Base-by-base conservation (phyloP, 2,329 filamentous ascomycete genomes). In the Stachybotrys elegans region DNA sequence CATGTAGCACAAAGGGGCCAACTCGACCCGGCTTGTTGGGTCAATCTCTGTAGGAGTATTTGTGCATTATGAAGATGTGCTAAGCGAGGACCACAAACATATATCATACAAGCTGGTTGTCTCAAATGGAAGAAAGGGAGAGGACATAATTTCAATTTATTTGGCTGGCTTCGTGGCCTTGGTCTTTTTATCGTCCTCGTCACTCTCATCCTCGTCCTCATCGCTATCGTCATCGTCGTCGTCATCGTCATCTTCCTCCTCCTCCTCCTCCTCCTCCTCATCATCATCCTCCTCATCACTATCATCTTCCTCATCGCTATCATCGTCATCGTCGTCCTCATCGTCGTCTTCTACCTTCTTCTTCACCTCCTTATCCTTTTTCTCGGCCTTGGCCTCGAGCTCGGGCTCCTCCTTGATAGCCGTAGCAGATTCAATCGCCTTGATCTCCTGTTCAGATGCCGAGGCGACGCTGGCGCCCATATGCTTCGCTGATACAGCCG, bases 351-450 rank as follows among this genome's bases (percentile, higher is more conserved):
- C 44, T 19, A 50, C 49, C 25, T 55, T 52, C 27, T 58, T 57
- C 54, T 2, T 58, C 51, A 3, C 51, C 7, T 57, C 50, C 4
- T 59, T 55, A 5, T 64, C 59, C 1, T 59, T 56, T 6, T 64
- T 54, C 2, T 61, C 62, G 1, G 58, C 57, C 8, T 62, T 58
- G 5, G 60, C 57, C 44, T 70, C 63, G 20, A 58, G 42, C 35
- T 64, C 61, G 1, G 62, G 51, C 46, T 62, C 68, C 58, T 75
- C 69, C 40, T 64, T 58, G 19, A 69, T 51, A 13, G 46, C 69
- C 14, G 60, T 55, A 56, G 67, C 57, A 17, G 59, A 58, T 49
- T 62, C 63, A 12, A 67, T 50, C 9, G 61, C 64, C 20, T 66
- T 61, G 43, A 67, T 67, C 51, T 70, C 62, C 40, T 65, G 66